phyloP scores from a whole-genome alignment of 805 yeast genomes.

The Teunomyces atbi region DNA sequence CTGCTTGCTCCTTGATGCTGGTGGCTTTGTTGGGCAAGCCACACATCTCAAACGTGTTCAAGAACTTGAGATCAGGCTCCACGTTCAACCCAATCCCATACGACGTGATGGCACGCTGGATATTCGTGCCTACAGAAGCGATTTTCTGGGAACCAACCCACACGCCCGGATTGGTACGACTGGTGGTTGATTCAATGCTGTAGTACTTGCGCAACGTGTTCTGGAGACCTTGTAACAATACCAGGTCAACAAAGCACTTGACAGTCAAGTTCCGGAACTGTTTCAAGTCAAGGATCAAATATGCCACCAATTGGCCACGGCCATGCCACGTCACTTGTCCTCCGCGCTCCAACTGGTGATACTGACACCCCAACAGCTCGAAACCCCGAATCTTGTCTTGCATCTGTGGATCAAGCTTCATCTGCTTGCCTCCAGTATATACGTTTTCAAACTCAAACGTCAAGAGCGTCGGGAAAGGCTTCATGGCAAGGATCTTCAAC shows the following conservation, averaged over 20 bases:
- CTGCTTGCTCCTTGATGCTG: slow-evolving; percentile 24
- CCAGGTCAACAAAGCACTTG: slow-evolving; percentile 60
- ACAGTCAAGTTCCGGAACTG: slow-evolving; percentile 56
- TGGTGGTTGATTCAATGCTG: slow-evolving; percentile 48
- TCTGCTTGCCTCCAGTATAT: slow-evolving; percentile 89
- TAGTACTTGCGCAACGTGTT: slow-evolving; percentile 38
- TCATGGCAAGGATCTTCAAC: slow-evolving; percentile 40
- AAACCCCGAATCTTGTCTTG: slow-evolving; percentile 23
- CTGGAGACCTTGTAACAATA: slow-evolving; percentile 59
- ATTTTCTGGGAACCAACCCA: slow-evolving; percentile 71
- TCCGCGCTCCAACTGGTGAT: slow-evolving; percentile 82
- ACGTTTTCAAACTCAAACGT: slow-evolving; percentile 86
- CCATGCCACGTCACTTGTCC: slow-evolving; percentile 98
- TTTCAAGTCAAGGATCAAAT: slow-evolving; percentile 65
- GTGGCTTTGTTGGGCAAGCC: slow-evolving; percentile 62
- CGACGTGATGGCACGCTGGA: slow-evolving; percentile 78
- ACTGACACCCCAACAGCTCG: slow-evolving; percentile 49
- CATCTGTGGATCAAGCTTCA: slow-evolving; percentile 50
- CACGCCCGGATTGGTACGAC: slow-evolving; percentile 76
- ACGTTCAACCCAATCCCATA: slow-evolving; percentile 89
- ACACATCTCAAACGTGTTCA: slow-evolving; percentile 78
- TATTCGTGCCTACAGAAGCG: slow-evolving; percentile 87
- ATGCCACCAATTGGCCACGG: slow-evolving; percentile 88
- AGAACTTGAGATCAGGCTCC: slow-evolving; percentile 64
- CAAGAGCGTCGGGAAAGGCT: slow-evolving; percentile 65